Base-by-base conservation (phyloP, 495 filamentous ascomycete genomes). In the Aspergillus avenaceus region DNA sequence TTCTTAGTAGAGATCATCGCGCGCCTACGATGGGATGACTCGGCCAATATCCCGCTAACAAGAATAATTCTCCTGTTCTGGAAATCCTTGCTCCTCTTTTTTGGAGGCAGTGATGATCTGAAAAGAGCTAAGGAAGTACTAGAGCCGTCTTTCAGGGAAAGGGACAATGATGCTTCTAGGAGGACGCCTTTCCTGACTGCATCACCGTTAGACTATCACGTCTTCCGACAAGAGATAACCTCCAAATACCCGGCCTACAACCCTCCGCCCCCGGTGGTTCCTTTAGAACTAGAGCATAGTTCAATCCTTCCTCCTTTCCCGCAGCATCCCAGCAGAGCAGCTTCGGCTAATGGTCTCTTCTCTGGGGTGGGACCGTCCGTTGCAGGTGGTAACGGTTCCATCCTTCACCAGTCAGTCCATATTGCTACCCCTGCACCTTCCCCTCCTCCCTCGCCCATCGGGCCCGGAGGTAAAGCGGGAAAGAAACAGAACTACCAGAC, bases 401-500 rank as follows among this genome's bases (percentile, higher is more conserved):
- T 98, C 60, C 76, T 98, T 6, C 85, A 97, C 60, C 91, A 97
- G 59, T 88, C 93, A 5, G 93, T 98, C 21, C 93, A 98, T 65
- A 98, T 98, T 50, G 95, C 93, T 37, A 98, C 93, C 4, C 93
- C 93, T 0, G 92, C 90, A 0, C 93, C 95, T n/a, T 97, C 95
- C 5, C 93, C 93, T 21, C 93, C 93, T 1, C 93, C 93, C 9
- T 95, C 91, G 5, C 95, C 93, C 3, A 87, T 85, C 2, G 84
- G 83, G 0, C 84, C 87, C 4, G 90, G 91, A 29, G 91, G 90
- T 4, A 98, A 98, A 65, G 88, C 86, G 37, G 90, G 86, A 13
- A 98, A 98, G 72, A 98, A 98, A 60, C 95, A 97, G 54, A 98
- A 97, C 50, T 98, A 97, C 63, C 93, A 98, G 65, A 98, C 93